Conservation (phyloP, 768 basidiomycete genomes). For the Wakefieldia striispora region DNA sequence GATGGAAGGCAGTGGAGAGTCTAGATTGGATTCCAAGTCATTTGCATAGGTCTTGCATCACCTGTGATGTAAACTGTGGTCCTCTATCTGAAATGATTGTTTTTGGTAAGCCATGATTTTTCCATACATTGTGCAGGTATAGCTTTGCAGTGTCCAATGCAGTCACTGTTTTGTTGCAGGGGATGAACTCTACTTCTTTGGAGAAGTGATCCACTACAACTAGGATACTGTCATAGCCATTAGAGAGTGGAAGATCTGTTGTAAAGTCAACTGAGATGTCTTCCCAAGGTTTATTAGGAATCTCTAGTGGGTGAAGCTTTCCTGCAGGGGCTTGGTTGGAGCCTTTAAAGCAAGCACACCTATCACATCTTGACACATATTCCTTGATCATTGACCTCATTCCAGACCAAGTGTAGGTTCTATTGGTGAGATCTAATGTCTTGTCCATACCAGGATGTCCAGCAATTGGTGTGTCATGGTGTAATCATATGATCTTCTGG, state of each 20-base stretch:
- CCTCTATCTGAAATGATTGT: background rate
- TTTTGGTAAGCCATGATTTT: background rate
- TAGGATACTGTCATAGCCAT: background rate
- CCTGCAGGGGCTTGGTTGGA: background rate
- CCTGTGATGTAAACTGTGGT: background rate
- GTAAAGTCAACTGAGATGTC: background rate
- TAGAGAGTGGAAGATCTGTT: background rate
- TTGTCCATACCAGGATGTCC: background rate
- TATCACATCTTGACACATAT: background rate
- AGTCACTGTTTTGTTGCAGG: background rate
- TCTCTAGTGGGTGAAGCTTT: background rate
- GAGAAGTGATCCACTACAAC: background rate
- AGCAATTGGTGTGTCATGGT: background rate
- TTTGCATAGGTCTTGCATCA: background rate
- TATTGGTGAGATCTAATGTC: background rate
- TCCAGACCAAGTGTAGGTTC: background rate
- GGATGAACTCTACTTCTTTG: background rate
- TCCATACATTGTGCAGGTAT: too few relatives aligned
- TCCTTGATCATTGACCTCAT: background rate
- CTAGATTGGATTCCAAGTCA: background rate
- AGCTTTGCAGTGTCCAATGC: background rate
- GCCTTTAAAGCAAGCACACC: background rate
- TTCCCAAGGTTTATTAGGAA: background rate
- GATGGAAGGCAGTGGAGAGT: conserved; percentile 36
- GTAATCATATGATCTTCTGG: background rate